phyloP scores from a whole-genome alignment of 1,139 yeast genomes.

The Scheffersomyces quercinus region DNA sequence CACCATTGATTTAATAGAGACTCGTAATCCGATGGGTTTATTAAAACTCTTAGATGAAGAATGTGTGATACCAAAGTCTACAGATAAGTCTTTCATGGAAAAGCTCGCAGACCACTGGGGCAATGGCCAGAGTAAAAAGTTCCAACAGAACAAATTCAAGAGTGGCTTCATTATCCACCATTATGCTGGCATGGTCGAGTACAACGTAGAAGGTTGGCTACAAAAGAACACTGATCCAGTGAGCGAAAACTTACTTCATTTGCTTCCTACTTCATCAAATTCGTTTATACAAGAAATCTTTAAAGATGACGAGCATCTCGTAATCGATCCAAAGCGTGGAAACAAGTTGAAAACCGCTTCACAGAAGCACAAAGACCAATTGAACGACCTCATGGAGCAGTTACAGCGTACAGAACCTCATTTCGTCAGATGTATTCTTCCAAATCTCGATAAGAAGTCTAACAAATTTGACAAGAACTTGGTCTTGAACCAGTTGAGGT shows the following conservation, averaged over 20 bases:
- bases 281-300: conserved; percentile 39
- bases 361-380: conserved; percentile 82
- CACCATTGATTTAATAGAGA: conserved; percentile 88
- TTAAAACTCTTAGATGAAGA: conserved; percentile 91
- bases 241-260: conserved; percentile 67
- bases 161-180: conserved; percentile 81
- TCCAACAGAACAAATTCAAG: conserved; percentile 66
- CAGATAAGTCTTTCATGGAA: conserved; percentile 80
- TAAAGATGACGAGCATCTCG: conserved; percentile 21
- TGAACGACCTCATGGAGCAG: conserved; percentile 69
- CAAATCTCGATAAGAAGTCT: conserved; percentile 76
- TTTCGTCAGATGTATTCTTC: conserved; percentile 93
- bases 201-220: conserved; percentile 89
- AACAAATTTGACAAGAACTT: conserved; percentile 70
- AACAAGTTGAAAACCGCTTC: conserved; percentile 75
- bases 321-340: conserved; percentile 11
- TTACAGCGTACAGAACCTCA: conserved; percentile 87
- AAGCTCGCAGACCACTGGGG: conserved; percentile 69
- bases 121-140: conserved; percentile 57
- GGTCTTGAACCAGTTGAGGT: conserved; percentile 85
- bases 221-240: conserved; percentile 95
- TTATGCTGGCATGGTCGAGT: conserved; percentile 95
- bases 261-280: conserved; percentile 59
- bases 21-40: conserved; percentile 78
- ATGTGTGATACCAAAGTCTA: conserved; percentile 89